Evolutionary conservation across 129 eudicot species (phyloP), one percentile per base, ranked within the genome.

Genomic region (Flaveria robusta): DNA sequence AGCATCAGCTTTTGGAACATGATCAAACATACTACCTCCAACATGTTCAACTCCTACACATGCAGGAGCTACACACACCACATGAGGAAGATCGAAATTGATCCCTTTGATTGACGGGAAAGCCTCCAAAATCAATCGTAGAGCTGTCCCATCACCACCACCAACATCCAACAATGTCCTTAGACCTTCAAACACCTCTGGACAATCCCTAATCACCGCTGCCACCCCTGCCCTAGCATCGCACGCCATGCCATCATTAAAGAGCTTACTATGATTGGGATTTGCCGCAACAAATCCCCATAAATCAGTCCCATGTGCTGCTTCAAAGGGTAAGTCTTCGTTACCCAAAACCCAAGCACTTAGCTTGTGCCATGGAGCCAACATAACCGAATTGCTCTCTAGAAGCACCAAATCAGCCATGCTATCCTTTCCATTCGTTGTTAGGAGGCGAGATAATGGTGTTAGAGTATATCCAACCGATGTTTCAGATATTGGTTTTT

Each of bases 281-380:
- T 59, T 59, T 59, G 31, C 66, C 1, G 16, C 18, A 24, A 7
- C 14, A 11, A 59, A 59, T 4, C 66, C 66, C 66, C 66, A 59
- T 24, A 59, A n/a, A 59, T 59, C 66, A 4, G 3, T 10, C 18
- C 66, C 66, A 0, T 59, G 66, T 23, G 39, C 66, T 5, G 66
- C 66, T 26, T 59, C 66, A 24, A 59, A 59, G 39, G 66, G 66
- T 24, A 59, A 59, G 66, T 27, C 66, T 59, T 59, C 66, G 4
- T 59, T 24, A 24, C 13, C 24, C 39, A 58, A 22, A 22, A 58
- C 9, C 24, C 37, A 24, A 24, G 26, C 62, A 54, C 27, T 54
- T 54, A 54, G 62, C 62, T 59, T 59, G 66, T 59, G 66, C 66
- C 66, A 59, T 12, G 66, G 66, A 59, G 66, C 66, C 18, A 59